A percentile compares a stretch with the other conserved stretches of the same genome.
Conservation (phyloP, 257 asterid species). For the Ophiorrhiza pumila region DNA sequence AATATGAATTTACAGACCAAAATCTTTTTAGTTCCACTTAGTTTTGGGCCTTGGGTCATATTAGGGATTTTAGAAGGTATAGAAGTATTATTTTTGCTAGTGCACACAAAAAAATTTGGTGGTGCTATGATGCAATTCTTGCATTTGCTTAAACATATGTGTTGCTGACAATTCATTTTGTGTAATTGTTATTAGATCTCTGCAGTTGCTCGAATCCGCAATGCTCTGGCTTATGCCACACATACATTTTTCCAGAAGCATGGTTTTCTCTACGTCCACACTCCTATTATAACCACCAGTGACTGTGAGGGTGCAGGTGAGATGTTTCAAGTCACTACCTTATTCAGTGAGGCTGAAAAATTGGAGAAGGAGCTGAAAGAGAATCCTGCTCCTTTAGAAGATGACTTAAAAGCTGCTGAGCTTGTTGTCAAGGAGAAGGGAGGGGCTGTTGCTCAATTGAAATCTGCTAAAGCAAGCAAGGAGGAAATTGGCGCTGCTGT, state of each 20-base stretch:
- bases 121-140: neutral
- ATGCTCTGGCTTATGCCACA: constrained; percentile 86
- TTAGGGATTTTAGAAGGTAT: no score
- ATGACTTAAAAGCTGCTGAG: constrained; percentile 59
- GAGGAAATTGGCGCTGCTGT: constrained; percentile 56
- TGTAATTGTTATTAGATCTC: constrained; percentile 50
- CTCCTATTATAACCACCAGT: constrained; percentile 91
- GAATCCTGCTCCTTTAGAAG: constrained; percentile 64
- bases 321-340: constrained; percentile 95
- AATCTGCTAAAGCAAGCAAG: constrained; percentile 68
- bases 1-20: neutral
- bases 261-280: constrained; percentile 83
- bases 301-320: constrained; percentile 99
- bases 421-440: constrained; percentile 69
- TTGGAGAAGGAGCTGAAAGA: constrained; percentile 75
- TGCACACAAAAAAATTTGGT: neutral
- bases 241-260: constrained; percentile 92
- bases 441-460: constrained; percentile 62
- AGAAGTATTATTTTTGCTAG: neutral
- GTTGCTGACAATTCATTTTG: constrained; percentile 8
- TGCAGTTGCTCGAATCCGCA: constrained; percentile 83
- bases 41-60: neutral
- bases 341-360: constrained; percentile 66
- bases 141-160: neutral
- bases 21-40: neutral